phyloP scores from a whole-genome alignment of 2,329 filamentous ascomycete genomes.

The Exophiala sp. region DNA sequence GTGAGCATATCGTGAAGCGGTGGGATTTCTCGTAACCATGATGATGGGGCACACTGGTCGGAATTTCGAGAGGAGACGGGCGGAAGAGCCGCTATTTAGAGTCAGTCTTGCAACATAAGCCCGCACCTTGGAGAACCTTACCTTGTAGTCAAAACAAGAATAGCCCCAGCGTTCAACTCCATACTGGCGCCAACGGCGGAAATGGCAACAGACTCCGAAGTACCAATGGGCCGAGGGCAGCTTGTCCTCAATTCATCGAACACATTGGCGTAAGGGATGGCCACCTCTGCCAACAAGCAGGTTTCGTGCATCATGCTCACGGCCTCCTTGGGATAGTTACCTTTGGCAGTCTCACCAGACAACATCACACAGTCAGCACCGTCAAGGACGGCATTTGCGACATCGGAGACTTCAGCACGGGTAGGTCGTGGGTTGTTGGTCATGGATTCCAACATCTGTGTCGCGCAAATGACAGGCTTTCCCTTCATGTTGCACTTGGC shows the following conservation, averaged over 20 bases:
- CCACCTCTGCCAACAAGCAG: slow-evolving; percentile 92
- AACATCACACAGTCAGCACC: slow-evolving; percentile 99
- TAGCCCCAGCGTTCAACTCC: slow-evolving; percentile 93
- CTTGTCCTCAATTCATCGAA: slow-evolving; percentile 92
- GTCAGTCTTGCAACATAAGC: slow-evolving; percentile 18
- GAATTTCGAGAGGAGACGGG: slow-evolving; percentile 95
- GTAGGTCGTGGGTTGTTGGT: slow-evolving; percentile 99
- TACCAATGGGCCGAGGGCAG: slow-evolving; percentile 76
- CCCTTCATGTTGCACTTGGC: slow-evolving; percentile 99
- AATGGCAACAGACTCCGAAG: slow-evolving; percentile 94
- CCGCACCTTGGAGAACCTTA: slow-evolving; percentile 36
- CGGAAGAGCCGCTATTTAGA: slow-evolving; percentile 71
- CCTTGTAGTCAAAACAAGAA: slow-evolving; percentile 92
- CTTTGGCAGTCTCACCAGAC: slow-evolving; percentile 98
- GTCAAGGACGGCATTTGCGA: slow-evolving; percentile 96
- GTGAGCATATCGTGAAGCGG: slow-evolving; percentile 83
- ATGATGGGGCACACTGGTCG: slow-evolving; percentile 98
- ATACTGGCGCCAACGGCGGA: slow-evolving; percentile 92
- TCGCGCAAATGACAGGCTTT: slow-evolving; percentile 98
- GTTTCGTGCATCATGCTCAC: slow-evolving; percentile 98
- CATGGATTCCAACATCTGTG: slow-evolving; percentile 99
- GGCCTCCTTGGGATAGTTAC: slow-evolving; percentile 85
- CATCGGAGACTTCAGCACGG: slow-evolving; percentile 96
- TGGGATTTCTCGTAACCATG: slow-evolving; percentile 89
- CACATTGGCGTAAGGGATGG: slow-evolving; percentile 92